phyloP scores from a whole-genome alignment of 768 basidiomycete genomes.

The Dentipellis fragilis region DNA sequence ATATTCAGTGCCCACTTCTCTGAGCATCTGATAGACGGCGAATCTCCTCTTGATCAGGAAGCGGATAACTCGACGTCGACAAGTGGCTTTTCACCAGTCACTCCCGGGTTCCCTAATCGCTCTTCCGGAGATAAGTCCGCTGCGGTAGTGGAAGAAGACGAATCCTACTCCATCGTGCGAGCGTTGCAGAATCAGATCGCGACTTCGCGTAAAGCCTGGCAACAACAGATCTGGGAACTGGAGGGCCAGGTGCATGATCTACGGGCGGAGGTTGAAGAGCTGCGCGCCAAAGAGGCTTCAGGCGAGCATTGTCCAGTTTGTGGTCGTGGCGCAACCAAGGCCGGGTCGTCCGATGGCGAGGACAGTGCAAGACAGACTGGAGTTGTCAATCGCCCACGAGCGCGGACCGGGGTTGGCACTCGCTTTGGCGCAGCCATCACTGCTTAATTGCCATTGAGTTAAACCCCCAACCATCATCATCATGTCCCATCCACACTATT shows the following conservation, averaged over 20 bases:
- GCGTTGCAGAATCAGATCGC: constrained; percentile 53
- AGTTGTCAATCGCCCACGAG: constrained; percentile 55
- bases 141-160: constrained; percentile 21
- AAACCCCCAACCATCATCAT: no score
- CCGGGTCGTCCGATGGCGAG: background rate
- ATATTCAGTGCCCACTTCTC: constrained; percentile 66
- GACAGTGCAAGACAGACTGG: constrained; percentile 9
- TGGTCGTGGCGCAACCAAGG: constrained; percentile 33
- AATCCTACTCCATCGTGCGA: constrained; percentile 37
- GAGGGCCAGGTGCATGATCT: constrained; percentile 66
- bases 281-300: constrained; percentile 29
- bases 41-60: constrained; percentile 29
- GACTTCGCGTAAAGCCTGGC: constrained; percentile 53
- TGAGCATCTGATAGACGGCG: constrained; percentile 25
- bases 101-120: constrained; percentile 23
- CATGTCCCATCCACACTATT: no score
- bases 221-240: constrained; percentile 65
- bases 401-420: constrained; percentile 53
- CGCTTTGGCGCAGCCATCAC: constrained; percentile 47
- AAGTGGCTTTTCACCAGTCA: constrained; percentile 24
- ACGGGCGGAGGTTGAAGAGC: constrained; percentile 54
- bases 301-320: constrained; percentile 49
- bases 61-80: constrained; percentile 42
- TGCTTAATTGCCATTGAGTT: no score
- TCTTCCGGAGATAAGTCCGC: constrained; percentile 22